Evolutionary conservation across 495 filamentous ascomycete species (phyloP), one percentile per base, ranked within the genome.

Genomic region (Penicillium canescens): DNA sequence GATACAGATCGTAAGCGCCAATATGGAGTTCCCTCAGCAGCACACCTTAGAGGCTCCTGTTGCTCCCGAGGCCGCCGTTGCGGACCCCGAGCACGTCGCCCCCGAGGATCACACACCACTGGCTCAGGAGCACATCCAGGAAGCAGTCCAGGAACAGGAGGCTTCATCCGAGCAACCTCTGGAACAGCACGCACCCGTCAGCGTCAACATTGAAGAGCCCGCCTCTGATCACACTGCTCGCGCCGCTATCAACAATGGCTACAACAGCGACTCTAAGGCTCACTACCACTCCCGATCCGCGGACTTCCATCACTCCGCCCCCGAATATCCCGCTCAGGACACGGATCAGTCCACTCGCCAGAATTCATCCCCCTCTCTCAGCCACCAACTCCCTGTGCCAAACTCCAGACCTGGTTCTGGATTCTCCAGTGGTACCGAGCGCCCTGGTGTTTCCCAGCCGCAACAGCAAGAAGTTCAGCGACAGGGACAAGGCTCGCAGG

Each of bases 351-450:
- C 60, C 23, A 57, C 68, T 40, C 74, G 71, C 20, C 65, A 76
- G 34, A 68, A 59, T 35, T 68, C 65, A 7, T 71, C 69, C 10
- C 71, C 78, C 10, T 71, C 69, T 10, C 55, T 73, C 35, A 67
- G 50, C 37, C 68, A 75, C 54, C 78, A 76, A 48, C 74, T 73
- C 18, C 67, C 68, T 23, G 70, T 67, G n/a, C 61, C 74, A 18
- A 65, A 70, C n/a, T 78, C 79, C 6, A 67, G 80, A 53, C 80
- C 80, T 8, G 69, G 76, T 13, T 81, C 80, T 28, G 77, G 76
- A 6, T 53, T 79, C 23, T 82, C 79, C 9, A 75, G 70, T 52
- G 72, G 72, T 20, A 62, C 71, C 9, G 78, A 78, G 16, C 69
- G 72, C 50, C 68, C 76, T 39, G 66, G 62, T 16, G 56, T 73